Conservation (phyloP, 306 rosid genomes). For the Cucumis cinereus region DNA sequence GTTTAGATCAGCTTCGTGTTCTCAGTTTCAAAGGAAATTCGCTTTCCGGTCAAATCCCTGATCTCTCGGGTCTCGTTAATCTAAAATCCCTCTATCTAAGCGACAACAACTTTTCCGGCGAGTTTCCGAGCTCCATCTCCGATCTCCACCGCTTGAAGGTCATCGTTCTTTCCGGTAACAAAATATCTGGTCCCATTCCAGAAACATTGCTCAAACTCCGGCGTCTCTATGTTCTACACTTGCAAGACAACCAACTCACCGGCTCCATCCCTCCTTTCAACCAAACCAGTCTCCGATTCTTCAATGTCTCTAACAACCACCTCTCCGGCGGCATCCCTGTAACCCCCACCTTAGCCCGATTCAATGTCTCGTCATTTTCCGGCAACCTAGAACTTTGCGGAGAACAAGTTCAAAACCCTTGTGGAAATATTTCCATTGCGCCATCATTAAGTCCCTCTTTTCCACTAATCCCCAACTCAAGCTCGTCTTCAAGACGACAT, state of each 20-base stretch:
- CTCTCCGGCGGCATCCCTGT: slow-evolving; percentile 72
- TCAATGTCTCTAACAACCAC: slow-evolving; percentile 62
- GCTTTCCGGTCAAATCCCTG: slow-evolving; percentile 61
- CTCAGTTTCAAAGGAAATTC: slow-evolving; percentile 78
- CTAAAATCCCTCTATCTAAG: slow-evolving; percentile 70
- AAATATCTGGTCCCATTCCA: slow-evolving; percentile 57
- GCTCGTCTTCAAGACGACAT: slow-evolving; percentile 13
- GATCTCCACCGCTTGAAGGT: slow-evolving; percentile 72
- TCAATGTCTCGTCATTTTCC: slow-evolving; percentile 56
- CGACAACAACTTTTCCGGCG: slow-evolving; percentile 65
- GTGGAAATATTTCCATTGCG: slow-evolving; percentile 11
- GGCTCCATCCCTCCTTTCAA: slow-evolving; percentile 67
- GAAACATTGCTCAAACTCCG: slow-evolving; percentile 43
- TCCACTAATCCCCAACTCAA: background rate
- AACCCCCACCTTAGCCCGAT: slow-evolving; percentile 38
- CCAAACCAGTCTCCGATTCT: slow-evolving; percentile 65
- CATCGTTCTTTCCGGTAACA: slow-evolving; percentile 41
- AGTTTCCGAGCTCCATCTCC: slow-evolving; percentile 49
- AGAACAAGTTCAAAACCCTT: slow-evolving; percentile 29
- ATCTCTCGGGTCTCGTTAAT: slow-evolving; percentile 48
- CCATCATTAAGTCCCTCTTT: slow-evolving; percentile 38
- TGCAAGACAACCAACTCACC: slow-evolving; percentile 45
- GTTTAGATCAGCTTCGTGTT: slow-evolving; percentile 77
- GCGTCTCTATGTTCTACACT: slow-evolving; percentile 46
- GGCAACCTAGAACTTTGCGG: slow-evolving; percentile 58